Evolutionary conservation across 768 basidiomycete genomes (phyloP), one percentile per base, ranked within the genome.

Genomic region (Naematelia encephala): DNA sequence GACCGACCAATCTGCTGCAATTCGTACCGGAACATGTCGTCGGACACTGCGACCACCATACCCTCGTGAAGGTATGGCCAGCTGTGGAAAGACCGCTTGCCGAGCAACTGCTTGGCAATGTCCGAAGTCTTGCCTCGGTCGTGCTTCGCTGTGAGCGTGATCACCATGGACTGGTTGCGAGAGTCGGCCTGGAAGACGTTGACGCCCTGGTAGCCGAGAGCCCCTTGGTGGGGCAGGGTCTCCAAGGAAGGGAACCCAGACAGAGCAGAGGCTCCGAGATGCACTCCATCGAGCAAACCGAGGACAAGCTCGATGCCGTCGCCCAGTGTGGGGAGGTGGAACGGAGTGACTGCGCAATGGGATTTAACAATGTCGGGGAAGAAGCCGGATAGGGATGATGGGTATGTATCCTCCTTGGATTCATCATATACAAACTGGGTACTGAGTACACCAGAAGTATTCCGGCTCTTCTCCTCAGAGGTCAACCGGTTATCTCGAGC

Each of bases 1-100:
- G 51, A 50, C 30, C 66, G 60, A 26, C 71, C 75, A 22, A 70
- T 55, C 48, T 66, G 57, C 42, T 76, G 72, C 22, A 71, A 34
- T 79, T 93, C 90, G 72, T 93, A 93, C 74, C 84, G 87, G 84
- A 91, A 90, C 61, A 88, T 73, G 30, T 85, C 82, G 74, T 98
- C 94, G 16, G 91, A 93, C 5, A 97, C 82, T 16, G 87, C 87
- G 1, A 86, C 85, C 1, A 97, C 91, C 66, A 85, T 78, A 1
- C 90, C 94, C 78, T 99, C 96, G 66, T 89, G 88, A 43, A 99
- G 78, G 82, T 93, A 98, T 0, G 96, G 96, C 93, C 94, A 99
- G 23, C 87, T 86, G 56, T 86, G 80, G 73, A 88, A 97, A 0
- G 84, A 84, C 43, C 88, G 83, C 71, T 86, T 80, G 14, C 89